Evolutionary conservation across 2,329 filamentous ascomycete species (phyloP), one percentile per base, ranked within the genome.

Genomic region (Hymenoscyphus occultus): DNA sequence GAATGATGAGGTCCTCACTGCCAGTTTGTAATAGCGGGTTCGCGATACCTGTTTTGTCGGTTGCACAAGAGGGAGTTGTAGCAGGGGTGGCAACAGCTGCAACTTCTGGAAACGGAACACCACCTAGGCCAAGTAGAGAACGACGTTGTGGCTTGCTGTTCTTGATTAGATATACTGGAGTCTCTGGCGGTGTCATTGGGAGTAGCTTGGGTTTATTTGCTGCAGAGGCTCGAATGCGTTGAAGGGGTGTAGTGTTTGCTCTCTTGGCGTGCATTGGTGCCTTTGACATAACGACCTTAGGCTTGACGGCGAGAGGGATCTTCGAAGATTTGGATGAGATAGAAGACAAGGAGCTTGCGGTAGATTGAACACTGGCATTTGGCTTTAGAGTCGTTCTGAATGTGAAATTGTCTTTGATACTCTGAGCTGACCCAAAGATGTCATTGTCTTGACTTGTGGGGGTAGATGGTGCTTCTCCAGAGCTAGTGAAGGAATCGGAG

Each of bases 1-100:
- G 81, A 48, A 83, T 72, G 22, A 85, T 79, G 45, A 80, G 70
- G 68, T 85, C 83, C 69, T 85, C 83, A 65, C 83, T 84, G 2
- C 83, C 83, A 56, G 75, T 71, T 7, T 74, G 56, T 42, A 42
- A 58, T 56, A 62, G 64, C 42, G 73, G 60, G 40, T 69, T 63
- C 5, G 66, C 64, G 39, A 63, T 73, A 62, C 74, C 70, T 2
- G 39, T 61, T 4, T 72, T 65, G 58, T 72, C 62, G 51, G 69
- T 19, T 71, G 67, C 28, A 64, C 73, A 69, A 70, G 78, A 69
- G 75, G 74, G 57, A 73, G 80, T 65, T 68, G 76, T 63, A 76
- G 79, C 61, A 72, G 77, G 67, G 5, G 61, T 63, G 1, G 35
- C 58, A 16, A 61, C 35, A 54, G 28, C 58, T 14, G 42, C 63